Conservation (phyloP, 495 filamentous ascomycete species). For the Aspergillus saccharolyticus region DNA sequence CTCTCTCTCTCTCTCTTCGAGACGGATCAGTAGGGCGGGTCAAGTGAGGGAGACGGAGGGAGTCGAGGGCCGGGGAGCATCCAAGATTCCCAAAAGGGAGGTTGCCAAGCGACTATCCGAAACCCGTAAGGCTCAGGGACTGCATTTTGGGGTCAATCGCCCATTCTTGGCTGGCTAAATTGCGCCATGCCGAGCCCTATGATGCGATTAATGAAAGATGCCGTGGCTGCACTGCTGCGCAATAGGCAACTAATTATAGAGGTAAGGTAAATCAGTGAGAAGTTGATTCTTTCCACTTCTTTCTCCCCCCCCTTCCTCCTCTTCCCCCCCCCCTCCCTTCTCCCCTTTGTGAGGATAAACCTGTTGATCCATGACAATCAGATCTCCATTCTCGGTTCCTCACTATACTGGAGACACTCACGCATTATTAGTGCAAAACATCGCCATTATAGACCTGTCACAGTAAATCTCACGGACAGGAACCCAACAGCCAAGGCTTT, state of each 20-base stretch:
- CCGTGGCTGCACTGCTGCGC: neutral
- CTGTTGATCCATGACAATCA: neutral
- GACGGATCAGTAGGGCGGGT: too few species aligned
- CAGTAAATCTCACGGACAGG: neutral
- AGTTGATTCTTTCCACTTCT: neutral
- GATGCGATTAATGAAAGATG: neutral
- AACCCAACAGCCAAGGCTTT: neutral
- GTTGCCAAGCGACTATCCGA: neutral
- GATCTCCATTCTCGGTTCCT: neutral
- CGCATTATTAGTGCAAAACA: neutral
- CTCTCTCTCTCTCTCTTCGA: too few species aligned
- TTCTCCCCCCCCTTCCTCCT: neutral
- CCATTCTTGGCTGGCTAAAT: neutral
- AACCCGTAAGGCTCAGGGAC: neutral
- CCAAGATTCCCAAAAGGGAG: neutral
- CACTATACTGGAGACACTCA: neutral
- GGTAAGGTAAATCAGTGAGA: neutral
- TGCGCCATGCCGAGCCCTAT: slow-evolving; percentile 5
- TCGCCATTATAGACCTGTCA: neutral
- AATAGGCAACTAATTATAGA: neutral
- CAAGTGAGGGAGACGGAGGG: neutral
- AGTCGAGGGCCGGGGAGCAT: too few species aligned
- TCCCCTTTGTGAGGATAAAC: too few species aligned
- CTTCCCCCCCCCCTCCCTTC: too few species aligned
- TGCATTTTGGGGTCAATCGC: neutral